Evolutionary conservation across 2,329 filamentous ascomycete species (phyloP).

Genomic region (Fusarium setosum): DNA sequence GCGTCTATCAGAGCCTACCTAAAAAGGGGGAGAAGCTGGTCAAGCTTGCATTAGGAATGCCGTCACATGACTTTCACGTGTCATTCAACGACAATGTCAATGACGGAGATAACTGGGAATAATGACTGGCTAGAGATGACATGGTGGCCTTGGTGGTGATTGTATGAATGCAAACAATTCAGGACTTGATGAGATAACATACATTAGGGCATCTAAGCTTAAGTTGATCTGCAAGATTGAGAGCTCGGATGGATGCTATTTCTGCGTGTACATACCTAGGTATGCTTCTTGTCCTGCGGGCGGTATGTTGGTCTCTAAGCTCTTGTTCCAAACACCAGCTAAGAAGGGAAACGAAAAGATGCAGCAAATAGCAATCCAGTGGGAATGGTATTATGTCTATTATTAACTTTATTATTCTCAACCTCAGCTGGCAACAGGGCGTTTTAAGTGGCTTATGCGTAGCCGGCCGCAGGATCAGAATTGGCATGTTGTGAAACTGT

Average conservation of each 20-base stretch:
- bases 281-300: too few species aligned
- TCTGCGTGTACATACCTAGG: too few species aligned
- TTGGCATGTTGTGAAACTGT: too few species aligned
- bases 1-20: background rate
- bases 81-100: background rate
- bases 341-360: background rate
- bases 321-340: background rate
- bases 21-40: slow-evolving; percentile 15
- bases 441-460: background rate
- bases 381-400: background rate
- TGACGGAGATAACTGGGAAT: background rate
- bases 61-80: slow-evolving; percentile 24
- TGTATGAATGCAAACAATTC: too few species aligned
- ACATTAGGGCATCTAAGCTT: too few species aligned
- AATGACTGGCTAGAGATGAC: background rate
- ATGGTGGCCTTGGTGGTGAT: too few species aligned
- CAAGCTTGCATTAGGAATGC: slow-evolving; percentile 7
- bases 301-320: too few species aligned
- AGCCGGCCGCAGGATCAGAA: too few species aligned
- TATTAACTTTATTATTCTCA: background rate
- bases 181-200: too few species aligned
- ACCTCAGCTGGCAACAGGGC: background rate
- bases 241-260: too few species aligned
- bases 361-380: background rate
- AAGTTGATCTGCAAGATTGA: too few species aligned